A percentile compares a stretch with the other conserved stretches of the same genome.
phyloP scores from a whole-genome alignment of 768 basidiomycete genomes.

The Arthromyces matolae region DNA sequence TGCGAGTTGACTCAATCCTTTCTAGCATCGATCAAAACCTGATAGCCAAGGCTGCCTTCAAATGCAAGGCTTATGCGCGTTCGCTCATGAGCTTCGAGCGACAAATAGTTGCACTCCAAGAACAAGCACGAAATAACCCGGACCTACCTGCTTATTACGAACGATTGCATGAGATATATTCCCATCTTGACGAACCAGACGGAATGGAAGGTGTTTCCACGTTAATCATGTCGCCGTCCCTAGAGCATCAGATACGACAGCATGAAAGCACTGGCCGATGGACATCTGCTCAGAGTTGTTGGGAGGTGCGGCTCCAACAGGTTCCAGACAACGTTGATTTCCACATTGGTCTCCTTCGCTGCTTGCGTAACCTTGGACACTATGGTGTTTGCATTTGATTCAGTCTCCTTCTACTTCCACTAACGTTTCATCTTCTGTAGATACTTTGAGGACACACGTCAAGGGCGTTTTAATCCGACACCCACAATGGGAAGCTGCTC shows the following conservation, averaged over 20 bases:
- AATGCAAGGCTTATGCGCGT: slow-evolving; percentile 92
- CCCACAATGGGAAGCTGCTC: slow-evolving; percentile 73
- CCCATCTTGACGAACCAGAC: slow-evolving; percentile 94
- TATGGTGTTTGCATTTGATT: slow-evolving; percentile 60
- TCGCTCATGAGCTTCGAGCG: slow-evolving; percentile 94
- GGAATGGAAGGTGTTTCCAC: slow-evolving; percentile 98
- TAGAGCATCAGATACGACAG: slow-evolving; percentile 95
- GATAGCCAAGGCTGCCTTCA: slow-evolving; percentile 90
- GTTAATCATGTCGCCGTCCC: slow-evolving; percentile 78
- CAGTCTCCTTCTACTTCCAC: background rate
- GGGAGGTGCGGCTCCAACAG: slow-evolving; percentile 93
- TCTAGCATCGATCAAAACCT: slow-evolving; percentile 82
- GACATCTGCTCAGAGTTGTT: slow-evolving; percentile 99
- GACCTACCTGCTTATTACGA: slow-evolving; percentile 78
- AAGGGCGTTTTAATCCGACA: slow-evolving; percentile 82
- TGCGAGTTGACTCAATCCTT: slow-evolving; percentile 75
- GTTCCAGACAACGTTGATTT: slow-evolving; percentile 85
- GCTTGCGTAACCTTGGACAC: slow-evolving; percentile 91
- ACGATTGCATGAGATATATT: slow-evolving; percentile 91
- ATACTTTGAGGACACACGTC: slow-evolving; percentile 93
- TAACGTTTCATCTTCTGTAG: slow-evolving; percentile 37
- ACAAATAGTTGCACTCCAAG: slow-evolving; percentile 57
- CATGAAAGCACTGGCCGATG: slow-evolving; percentile 96
- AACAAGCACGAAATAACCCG: slow-evolving; percentile 34
- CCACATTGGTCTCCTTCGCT: slow-evolving; percentile 87